A percentile compares a stretch with the other conserved stretches of the same genome.
Conservation (phyloP, 805 yeast genomes). For the Candida dajiaensis region DNA sequence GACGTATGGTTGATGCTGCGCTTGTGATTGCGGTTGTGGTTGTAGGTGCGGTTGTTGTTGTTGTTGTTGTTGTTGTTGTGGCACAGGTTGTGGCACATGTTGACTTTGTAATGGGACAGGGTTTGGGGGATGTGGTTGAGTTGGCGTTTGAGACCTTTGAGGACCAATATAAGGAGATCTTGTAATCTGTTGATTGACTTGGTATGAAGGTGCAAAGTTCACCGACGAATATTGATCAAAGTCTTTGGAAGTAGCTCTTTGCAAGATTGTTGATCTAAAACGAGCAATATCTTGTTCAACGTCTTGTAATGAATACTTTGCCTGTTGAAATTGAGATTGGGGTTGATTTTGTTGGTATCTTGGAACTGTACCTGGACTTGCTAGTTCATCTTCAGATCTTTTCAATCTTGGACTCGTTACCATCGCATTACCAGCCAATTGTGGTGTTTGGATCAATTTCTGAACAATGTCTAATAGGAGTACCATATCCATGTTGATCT, state of each 20-base stretch:
- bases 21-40: slow-evolving; percentile 1
- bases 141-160: background rate
- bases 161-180: slow-evolving; percentile 4
- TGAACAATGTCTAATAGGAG: slow-evolving; percentile 43
- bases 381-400: slow-evolving; percentile 8
- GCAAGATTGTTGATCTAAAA: slow-evolving; percentile 22
- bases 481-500: slow-evolving; percentile 48
- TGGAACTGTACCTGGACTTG: slow-evolving; percentile 18
- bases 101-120: background rate
- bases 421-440: slow-evolving; percentile 1
- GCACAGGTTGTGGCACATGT: background rate
- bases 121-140: background rate
- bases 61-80: too few species aligned
- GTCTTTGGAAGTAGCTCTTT: slow-evolving; percentile 22
- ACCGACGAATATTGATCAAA: slow-evolving; percentile 17
- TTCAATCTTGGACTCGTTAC: slow-evolving; percentile 9
- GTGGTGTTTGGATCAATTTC: slow-evolving; percentile 17
- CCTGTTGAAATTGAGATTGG: background rate
- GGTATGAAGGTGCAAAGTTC: slow-evolving; percentile 22
- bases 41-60: background rate
- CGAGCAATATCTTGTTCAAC: slow-evolving; percentile 20
- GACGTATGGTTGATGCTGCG: slow-evolving; percentile 1
- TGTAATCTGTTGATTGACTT: slow-evolving; percentile 15
- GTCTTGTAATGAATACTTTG: slow-evolving; percentile 9
- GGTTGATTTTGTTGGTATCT: slow-evolving; percentile 2